A percentile compares a stretch with the other conserved stretches of the same genome.
phyloP scores from a whole-genome alignment of 805 yeast species.

The Candida alai region DNA sequence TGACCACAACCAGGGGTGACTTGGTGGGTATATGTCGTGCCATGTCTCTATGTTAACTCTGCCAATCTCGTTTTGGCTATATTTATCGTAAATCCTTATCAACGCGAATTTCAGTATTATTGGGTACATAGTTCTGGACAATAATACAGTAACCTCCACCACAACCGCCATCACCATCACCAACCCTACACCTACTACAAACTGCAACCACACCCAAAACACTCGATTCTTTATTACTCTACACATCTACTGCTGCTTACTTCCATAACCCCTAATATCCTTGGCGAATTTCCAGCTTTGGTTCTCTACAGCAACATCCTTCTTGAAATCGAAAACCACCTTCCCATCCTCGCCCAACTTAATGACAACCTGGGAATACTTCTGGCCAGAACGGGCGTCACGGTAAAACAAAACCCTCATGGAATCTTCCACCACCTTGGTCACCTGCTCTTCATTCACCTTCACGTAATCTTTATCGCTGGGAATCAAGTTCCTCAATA shows the following conservation, averaged over 20 bases:
- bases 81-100: too few relatives aligned
- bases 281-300: slow-evolving; percentile 91
- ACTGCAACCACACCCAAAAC: too few relatives aligned
- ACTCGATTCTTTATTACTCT: not conserved
- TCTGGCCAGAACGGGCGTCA: slow-evolving; percentile 91
- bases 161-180: too few relatives aligned
- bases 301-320: slow-evolving; percentile 61
- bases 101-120: too few relatives aligned
- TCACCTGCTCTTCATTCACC: slow-evolving; percentile 71
- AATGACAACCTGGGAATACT: slow-evolving; percentile 75
- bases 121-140: too few relatives aligned
- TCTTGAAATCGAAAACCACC: slow-evolving; percentile 59
- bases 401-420: slow-evolving; percentile 95
- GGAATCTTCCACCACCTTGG: slow-evolving; percentile 70
- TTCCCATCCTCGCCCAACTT: slow-evolving; percentile 35
- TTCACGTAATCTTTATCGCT: slow-evolving; percentile 70
- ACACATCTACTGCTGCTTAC: slow-evolving; percentile 41
- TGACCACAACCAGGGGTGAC: too few relatives aligned
- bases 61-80: too few relatives aligned
- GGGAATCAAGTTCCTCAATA: slow-evolving; percentile 80
- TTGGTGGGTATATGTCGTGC: too few relatives aligned
- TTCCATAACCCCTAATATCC: slow-evolving; percentile 87
- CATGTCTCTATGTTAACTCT: too few relatives aligned
- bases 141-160: too few relatives aligned
- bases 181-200: too few relatives aligned